Conservation (phyloP, 1,284 basidiomycete genomes). For the Amylostereum areolatum region DNA sequence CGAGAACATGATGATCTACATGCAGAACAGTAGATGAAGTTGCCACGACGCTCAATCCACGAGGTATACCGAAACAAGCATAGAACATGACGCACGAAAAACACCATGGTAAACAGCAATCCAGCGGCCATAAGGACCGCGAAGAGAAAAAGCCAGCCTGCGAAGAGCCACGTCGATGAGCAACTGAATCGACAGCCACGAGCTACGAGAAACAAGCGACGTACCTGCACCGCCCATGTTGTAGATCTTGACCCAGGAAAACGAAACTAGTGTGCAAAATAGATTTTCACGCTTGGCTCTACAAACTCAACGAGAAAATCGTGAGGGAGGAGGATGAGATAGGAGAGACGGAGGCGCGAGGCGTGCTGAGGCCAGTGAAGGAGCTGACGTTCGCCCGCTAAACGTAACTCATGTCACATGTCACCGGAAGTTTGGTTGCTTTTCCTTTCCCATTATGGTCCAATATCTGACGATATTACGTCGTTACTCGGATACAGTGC, state of each 20-base stretch:
- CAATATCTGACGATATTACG: too few species aligned
- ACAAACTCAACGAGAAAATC: not conserved
- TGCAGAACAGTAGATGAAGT: conserved; percentile 1
- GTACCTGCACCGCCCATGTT: conserved; percentile 27
- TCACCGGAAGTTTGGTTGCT: too few species aligned
- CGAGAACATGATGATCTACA: conserved; percentile 99
- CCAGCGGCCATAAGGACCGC: conserved; percentile 90
- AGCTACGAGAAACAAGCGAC: conserved; percentile 2
- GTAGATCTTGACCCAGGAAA: conserved; percentile 4
- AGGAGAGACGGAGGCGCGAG: not conserved
- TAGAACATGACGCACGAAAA: conserved; percentile 71
- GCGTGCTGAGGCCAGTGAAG: not conserved
- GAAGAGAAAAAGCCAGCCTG: conserved; percentile 94
- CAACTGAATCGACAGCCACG: not conserved
- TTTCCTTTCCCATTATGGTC: too few species aligned
- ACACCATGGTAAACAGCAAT: conserved; percentile 95
- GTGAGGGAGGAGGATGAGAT: not conserved
- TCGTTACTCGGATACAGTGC: too few species aligned
- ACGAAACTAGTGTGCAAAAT: conserved; percentile 1
- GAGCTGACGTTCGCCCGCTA: not conserved
- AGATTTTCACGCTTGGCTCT: too few species aligned
- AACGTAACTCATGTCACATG: too few species aligned
- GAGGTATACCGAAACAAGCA: not conserved
- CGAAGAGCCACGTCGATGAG: not conserved
- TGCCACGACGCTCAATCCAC: not conserved